phyloP scores from a whole-genome alignment of 2,329 filamentous ascomycete genomes.

The Exophiala mesophila region DNA sequence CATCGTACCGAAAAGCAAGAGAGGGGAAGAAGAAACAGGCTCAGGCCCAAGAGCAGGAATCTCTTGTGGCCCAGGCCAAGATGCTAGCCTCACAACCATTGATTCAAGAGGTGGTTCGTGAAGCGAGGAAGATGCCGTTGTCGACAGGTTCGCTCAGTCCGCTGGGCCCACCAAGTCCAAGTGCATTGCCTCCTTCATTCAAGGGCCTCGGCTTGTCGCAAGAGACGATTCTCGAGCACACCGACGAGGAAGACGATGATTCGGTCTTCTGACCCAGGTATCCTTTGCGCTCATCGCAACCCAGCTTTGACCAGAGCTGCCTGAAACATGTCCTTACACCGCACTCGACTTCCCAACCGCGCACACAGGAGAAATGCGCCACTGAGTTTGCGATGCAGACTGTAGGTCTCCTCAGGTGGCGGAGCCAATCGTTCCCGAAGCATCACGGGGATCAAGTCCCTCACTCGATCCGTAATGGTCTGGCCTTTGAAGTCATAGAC shows the following conservation, averaged over 20 bases:
- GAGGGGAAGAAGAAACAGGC: slow-evolving; percentile 23
- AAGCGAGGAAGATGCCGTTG: slow-evolving; percentile 19
- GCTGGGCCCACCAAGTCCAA: slow-evolving; percentile 15
- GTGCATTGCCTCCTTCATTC: slow-evolving; percentile 9
- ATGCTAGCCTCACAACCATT: slow-evolving; percentile 22
- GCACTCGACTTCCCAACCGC: slow-evolving; percentile 73
- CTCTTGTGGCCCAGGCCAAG: slow-evolving; percentile 18
- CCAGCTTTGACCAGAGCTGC: slow-evolving; percentile 36
- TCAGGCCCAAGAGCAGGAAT: slow-evolving; percentile 19
- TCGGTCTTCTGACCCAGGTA: slow-evolving; percentile 12
- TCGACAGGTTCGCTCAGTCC: slow-evolving; percentile 6
- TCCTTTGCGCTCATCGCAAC: slow-evolving; percentile 5
- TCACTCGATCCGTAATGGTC: slow-evolving; percentile 92
- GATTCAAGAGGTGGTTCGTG: slow-evolving; percentile 20
- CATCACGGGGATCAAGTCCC: slow-evolving; percentile 87
- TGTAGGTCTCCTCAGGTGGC: slow-evolving; percentile 96
- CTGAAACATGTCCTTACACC: slow-evolving; percentile 74
- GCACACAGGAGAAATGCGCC: slow-evolving; percentile 93
- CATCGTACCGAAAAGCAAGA: slow-evolving; percentile 26
- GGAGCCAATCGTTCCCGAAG: slow-evolving; percentile 80
- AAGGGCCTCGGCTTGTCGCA: slow-evolving; percentile 13
- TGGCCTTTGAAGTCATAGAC: slow-evolving; percentile 90
- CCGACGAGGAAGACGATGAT: slow-evolving; percentile 25
- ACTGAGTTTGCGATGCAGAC: slow-evolving; percentile 87
- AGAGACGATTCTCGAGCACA: slow-evolving; percentile 26